Percentiles rank a stretch among this genome's conserved stretches.
phyloP scores from a whole-genome alignment of 495 filamentous ascomycete genomes.

The Xylaria castorea region DNA sequence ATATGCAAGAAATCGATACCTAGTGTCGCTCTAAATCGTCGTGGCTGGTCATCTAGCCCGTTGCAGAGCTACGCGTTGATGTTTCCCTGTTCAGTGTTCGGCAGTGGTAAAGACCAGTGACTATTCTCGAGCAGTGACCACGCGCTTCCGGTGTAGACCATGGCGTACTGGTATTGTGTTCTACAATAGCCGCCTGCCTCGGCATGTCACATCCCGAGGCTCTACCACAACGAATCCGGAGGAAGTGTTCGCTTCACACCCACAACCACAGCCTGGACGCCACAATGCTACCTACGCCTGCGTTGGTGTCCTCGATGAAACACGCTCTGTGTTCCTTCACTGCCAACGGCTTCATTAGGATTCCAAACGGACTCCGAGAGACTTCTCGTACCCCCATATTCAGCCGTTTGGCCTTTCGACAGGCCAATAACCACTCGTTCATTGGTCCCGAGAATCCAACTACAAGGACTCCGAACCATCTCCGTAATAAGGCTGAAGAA shows the following conservation, averaged over 20 bases:
- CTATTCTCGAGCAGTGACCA: not conserved
- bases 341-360: not conserved
- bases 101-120: not conserved
- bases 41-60: slow-evolving; percentile 1
- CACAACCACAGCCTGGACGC: not conserved
- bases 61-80: not conserved
- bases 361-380: slow-evolving; percentile 13
- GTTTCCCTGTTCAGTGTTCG: not conserved
- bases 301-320: slow-evolving; percentile 10
- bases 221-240: not conserved
- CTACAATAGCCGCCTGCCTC: not conserved
- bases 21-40: not conserved
- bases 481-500: not conserved
- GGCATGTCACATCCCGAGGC: not conserved
- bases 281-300: not conserved
- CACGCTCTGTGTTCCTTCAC: not conserved
- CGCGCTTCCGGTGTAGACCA: not conserved
- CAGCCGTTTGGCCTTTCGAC: not conserved
- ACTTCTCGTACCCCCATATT: not conserved
- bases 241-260: not conserved
- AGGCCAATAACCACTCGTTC: not conserved
- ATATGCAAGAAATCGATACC: slow-evolving; percentile 11
- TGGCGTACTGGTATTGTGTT: not conserved
- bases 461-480: slow-evolving; percentile 3
- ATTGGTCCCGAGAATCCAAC: not conserved